These are phyloP conservation scores for Chalciporus sp. DNA, from an alignment of 1,284 basidiomycete species.

Conservation along the genomic window DNA sequence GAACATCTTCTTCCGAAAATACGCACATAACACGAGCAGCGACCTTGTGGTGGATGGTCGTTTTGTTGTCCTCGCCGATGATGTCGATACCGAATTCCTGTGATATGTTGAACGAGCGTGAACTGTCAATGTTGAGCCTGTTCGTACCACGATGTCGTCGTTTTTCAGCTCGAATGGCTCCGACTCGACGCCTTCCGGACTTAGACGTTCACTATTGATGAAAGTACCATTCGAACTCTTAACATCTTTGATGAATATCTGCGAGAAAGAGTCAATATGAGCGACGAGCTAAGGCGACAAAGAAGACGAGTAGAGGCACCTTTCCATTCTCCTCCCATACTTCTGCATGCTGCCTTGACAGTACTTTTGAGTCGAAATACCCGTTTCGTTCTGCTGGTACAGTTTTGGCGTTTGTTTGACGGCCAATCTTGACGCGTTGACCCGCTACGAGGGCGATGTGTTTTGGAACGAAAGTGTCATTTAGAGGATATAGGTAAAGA, in stretches of 20 bases:
- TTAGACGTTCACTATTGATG: constrained; percentile 94
- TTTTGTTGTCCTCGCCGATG: constrained; percentile 97
- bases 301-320: constrained; percentile 45
- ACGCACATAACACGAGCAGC: constrained; percentile 92
- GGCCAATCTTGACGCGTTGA: constrained; percentile 90
- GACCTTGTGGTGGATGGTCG: constrained; percentile 98
- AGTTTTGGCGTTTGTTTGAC: constrained; percentile 97
- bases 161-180: constrained; percentile 94
- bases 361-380: constrained; percentile 96
- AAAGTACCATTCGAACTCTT: constrained; percentile 99
- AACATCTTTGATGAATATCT: constrained; percentile 99
- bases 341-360: constrained; percentile 95
- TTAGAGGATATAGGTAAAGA: constrained; percentile 92
- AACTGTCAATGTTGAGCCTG: not conserved
- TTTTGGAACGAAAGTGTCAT: constrained; percentile 96
- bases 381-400: constrained; percentile 94
- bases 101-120: not conserved
- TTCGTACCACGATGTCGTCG: constrained; percentile 85
- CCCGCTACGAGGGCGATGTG: constrained; percentile 84
- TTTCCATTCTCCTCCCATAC: constrained; percentile 94
- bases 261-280: constrained; percentile 6
- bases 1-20: constrained; percentile 83
- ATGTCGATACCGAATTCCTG: constrained; percentile 99
- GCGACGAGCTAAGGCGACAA: not conserved
- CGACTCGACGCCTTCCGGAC: constrained; percentile 88